Percentiles rank a stretch among this genome's conserved stretches.
Evolutionary conservation across 1,139 yeast genomes (phyloP).

Genomic region (Debaryomyces sp.): DNA sequence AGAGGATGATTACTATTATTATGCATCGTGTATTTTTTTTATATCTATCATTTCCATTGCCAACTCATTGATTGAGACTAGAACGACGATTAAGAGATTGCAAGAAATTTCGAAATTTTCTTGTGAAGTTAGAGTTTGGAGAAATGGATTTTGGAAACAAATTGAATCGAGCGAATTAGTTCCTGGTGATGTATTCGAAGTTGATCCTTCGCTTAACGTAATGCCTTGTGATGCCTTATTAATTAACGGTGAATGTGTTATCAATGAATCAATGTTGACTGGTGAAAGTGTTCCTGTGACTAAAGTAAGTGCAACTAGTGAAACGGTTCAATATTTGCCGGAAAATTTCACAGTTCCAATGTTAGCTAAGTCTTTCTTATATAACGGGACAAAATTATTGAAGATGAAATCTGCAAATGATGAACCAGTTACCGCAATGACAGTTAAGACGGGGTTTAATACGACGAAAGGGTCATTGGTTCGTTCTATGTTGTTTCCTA

Average conservation of each 20-base stretch:
- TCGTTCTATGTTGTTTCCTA: slow-evolving; percentile 95
- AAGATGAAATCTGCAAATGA: slow-evolving; percentile 70
- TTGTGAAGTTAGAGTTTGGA: slow-evolving; percentile 85
- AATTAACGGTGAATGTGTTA: slow-evolving; percentile 88
- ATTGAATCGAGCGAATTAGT: slow-evolving; percentile 79
- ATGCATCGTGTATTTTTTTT: slow-evolving; percentile 87
- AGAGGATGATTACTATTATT: slow-evolving; percentile 87
- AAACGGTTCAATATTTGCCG: slow-evolving; percentile 56
- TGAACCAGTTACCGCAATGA: slow-evolving; percentile 85
- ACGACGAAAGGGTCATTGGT: slow-evolving; percentile 96
- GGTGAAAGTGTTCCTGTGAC: slow-evolving; percentile 98
- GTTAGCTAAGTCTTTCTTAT: slow-evolving; percentile 74
- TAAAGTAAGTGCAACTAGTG: slow-evolving; percentile 67
- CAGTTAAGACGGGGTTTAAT: slow-evolving; percentile 85
- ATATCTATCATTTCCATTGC: slow-evolving; percentile 80
- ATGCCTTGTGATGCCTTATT: slow-evolving; percentile 91
- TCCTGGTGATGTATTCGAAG: slow-evolving; percentile 94
- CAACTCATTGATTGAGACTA: slow-evolving; percentile 84
- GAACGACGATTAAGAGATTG: slow-evolving; percentile 69
- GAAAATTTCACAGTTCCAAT: slow-evolving; percentile 64
- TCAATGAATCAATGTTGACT: slow-evolving; percentile 93
- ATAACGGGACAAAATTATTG: slow-evolving; percentile 85
- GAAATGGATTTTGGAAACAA: slow-evolving; percentile 93
- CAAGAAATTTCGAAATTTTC: slow-evolving; percentile 71
- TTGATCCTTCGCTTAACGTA: slow-evolving; percentile 73